Evolutionary conservation across 1,139 yeast genomes (phyloP).

Genomic region (Magnusiomyces magnusii): DNA sequence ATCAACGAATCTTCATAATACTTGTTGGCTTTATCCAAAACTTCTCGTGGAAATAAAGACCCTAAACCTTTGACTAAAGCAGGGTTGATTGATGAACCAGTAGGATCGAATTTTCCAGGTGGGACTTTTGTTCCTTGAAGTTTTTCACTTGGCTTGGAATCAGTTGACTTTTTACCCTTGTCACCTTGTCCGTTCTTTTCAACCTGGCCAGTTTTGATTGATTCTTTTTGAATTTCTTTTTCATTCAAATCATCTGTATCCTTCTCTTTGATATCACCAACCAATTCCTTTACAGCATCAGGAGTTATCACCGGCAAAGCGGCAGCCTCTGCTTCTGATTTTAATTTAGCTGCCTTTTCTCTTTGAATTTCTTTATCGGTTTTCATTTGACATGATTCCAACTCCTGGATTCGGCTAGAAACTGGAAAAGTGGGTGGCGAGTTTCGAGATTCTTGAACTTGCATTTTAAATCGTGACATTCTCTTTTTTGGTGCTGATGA

Average conservation of each 20-base stretch:
- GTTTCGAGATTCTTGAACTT: background rate
- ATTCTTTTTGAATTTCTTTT: background rate
- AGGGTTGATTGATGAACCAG: background rate
- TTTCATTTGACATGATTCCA: slow-evolving; percentile 1
- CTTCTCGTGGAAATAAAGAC: slow-evolving; percentile 14
- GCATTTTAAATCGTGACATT: slow-evolving; percentile 20
- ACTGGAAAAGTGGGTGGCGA: background rate
- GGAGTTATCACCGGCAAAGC: too few relatives aligned
- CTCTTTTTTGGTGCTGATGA: slow-evolving; percentile 4
- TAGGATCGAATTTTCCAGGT: background rate
- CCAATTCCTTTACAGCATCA: background rate
- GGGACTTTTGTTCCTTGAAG: background rate
- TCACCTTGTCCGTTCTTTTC: background rate
- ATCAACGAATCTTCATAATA: slow-evolving; percentile 28
- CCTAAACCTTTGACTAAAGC: slow-evolving; percentile 10
- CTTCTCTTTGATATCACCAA: background rate
- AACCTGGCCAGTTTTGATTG: background rate
- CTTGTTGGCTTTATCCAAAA: slow-evolving; percentile 24
- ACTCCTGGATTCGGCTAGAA: slow-evolving; percentile 12
- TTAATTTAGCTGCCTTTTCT: background rate
- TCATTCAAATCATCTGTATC: background rate
- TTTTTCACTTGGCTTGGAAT: background rate
- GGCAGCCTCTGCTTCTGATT: background rate
- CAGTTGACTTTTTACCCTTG: background rate
- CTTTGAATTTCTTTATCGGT: background rate